Evolutionary conservation across 2,329 filamentous ascomycete species (phyloP).

Genomic region (Penicillium sclerotigenum): DNA sequence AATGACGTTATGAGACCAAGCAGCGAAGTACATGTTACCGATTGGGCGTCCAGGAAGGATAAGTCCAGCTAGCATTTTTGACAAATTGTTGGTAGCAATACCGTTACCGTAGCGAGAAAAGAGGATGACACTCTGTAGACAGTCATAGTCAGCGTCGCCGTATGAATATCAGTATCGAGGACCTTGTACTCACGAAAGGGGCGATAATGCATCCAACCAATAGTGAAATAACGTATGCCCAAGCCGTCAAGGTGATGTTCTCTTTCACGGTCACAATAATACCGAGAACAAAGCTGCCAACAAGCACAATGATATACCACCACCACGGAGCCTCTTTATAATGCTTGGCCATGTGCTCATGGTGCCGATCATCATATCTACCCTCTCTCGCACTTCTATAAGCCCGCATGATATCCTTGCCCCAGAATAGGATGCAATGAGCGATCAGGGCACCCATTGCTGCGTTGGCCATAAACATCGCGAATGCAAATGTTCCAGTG

Average conservation of each 20-base stretch:
- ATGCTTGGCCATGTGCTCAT: conserved; percentile 51
- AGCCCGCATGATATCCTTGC: conserved; percentile 49
- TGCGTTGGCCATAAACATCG: conserved; percentile 57
- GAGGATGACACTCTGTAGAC: conserved; percentile 48
- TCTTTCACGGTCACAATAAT: conserved; percentile 31
- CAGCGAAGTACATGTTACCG: conserved; percentile 59
- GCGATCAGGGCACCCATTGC: conserved; percentile 56
- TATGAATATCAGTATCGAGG: background rate
- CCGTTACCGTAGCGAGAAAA: conserved; percentile 56
- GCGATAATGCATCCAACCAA: conserved; percentile 28
- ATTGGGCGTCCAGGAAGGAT: conserved; percentile 51
- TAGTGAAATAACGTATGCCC: conserved; percentile 33
- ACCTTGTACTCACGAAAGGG: conserved; percentile 21
- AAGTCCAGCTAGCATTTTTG: conserved; percentile 56
- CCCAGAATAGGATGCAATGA: conserved; percentile 56
- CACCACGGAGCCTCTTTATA: conserved; percentile 50
- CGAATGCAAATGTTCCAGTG: conserved; percentile 51
- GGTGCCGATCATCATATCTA: conserved; percentile 51
- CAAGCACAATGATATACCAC: conserved; percentile 32
- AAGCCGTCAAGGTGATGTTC: conserved; percentile 30
- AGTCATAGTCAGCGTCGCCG: conserved; percentile 1
- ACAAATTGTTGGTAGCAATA: conserved; percentile 58
- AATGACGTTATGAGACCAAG: conserved; percentile 59
- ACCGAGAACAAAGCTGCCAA: conserved; percentile 30
- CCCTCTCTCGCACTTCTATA: conserved; percentile 49